Conservation (phyloP, 2,329 filamentous ascomycete genomes). For the Botrytis fragariae region DNA sequence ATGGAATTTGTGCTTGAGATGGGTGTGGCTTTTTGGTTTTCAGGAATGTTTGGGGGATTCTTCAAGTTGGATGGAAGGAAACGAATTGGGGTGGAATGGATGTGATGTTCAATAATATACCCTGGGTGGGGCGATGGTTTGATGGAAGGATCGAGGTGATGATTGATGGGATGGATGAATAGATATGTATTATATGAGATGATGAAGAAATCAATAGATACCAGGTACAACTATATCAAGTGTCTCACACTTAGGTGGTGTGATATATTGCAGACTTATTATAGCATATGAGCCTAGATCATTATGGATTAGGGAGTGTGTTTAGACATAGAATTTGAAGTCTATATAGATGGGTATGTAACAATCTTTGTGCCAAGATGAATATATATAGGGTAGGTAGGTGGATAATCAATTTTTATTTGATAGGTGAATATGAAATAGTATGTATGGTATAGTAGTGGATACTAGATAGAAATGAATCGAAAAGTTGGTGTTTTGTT, state of each 20-base stretch:
- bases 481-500: too few relatives aligned
- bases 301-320: background rate
- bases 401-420: too few relatives aligned
- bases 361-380: too few relatives aligned
- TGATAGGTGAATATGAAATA: too few relatives aligned
- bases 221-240: background rate
- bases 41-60: background rate
- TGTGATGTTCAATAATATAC: background rate
- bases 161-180: background rate
- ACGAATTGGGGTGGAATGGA: background rate
- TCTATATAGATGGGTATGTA: too few relatives aligned
- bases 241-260: background rate
- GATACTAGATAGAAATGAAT: too few relatives aligned
- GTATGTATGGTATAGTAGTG: too few relatives aligned
- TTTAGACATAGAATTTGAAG: too few relatives aligned
- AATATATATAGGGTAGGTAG: too few relatives aligned
- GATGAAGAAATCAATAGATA: background rate
- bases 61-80: background rate
- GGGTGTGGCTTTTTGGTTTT: background rate
- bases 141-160: background rate
- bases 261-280: background rate
- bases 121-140: background rate
- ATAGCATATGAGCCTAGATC: accelerated
- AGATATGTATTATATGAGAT: background rate
- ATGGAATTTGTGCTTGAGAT: background rate